These are phyloP conservation scores for Endogone sp. DNA, from an alignment of 192 early-diverging fungal genomes.

Conservation along the genomic window DNA sequence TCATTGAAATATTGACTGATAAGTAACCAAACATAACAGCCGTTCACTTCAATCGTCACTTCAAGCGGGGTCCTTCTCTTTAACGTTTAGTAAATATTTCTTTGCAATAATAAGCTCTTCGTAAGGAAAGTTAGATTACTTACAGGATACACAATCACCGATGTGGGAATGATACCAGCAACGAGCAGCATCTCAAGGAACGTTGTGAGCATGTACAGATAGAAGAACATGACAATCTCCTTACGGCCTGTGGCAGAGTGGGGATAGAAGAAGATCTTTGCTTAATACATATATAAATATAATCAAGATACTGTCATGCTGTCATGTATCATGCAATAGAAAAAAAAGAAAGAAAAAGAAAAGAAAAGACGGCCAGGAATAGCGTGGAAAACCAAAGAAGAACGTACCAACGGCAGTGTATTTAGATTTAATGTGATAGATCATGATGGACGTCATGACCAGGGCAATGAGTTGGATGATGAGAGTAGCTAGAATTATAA, in stretches of 20 bases:
- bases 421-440: constrained; percentile 95
- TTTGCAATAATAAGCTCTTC: not conserved
- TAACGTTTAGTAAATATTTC: too few relatives aligned
- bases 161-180: constrained; percentile 88
- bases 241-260: constrained; percentile 84
- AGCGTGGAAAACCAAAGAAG: too few relatives aligned
- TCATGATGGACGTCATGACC: constrained; percentile 98
- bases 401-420: constrained; percentile 99
- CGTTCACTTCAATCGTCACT: too few relatives aligned
- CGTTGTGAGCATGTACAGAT: constrained; percentile 84
- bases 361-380: constrained; percentile 18
- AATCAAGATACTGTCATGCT: not conserved
- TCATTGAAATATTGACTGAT: too few relatives aligned
- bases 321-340: not conserved
- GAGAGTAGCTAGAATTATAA: constrained; percentile 62
- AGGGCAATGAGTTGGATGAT: constrained; percentile 92
- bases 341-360: not conserved
- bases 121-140: constrained; percentile 11
- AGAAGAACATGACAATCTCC: constrained; percentile 99
- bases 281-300: not conserved
- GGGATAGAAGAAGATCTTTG: too few relatives aligned
- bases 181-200: constrained; percentile 88
- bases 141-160: constrained; percentile 59
- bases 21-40: too few relatives aligned
- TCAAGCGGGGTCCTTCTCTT: too few relatives aligned